Base-by-base conservation (phyloP, 2,329 filamentous ascomycete species). In the Daldinia eschscholtzii region DNA sequence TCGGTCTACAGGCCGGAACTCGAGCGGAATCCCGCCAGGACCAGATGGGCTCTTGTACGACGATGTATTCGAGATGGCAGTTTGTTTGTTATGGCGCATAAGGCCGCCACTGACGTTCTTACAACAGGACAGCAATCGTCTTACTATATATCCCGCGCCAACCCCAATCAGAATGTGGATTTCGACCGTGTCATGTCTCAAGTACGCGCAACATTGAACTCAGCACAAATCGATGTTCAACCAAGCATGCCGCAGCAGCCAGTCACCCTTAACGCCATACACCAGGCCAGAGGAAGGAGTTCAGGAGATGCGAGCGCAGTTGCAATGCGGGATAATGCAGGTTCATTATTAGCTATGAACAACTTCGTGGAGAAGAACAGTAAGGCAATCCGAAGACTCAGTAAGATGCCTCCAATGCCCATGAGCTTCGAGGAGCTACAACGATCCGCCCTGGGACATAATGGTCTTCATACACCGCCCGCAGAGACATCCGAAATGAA, bases 11-110 rank as follows among this genome's bases (percentile, higher is more conserved):
- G 82, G 10, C 85, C 85, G 0, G 82, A 83, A 64, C 79, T 87
- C 4, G 86, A 88, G 74, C 80, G 78, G 23, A 87, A 86, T 70
- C 85, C 86, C 0, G 85, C 85, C 0, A 78, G 86, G 4, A 83
- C 85, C 0, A 78, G 86, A 4, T 88, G 86, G 85, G 81, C 83
- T 18, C 80, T 86, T 2, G 78, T 88, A 6, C 80, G 82, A 0
- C 80, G 82, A 35, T 83, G 81, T 46, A 80, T 87, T 13, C 78
- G 79, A 4, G 85, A 88, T 55, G 85, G 85, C 0, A 85, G 82
- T 0, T 83, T 88, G 67, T 87, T 87, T 70, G 76, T 86, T 1
- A 77, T 87, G 18, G 78, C 84, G 0, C 79, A 81, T 48, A 77
- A 77, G 6, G 75, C 80, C 18, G 65, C 64, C 37, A 65, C 66